Conservation (phyloP, 495 filamentous ascomycete species). For the Wilcoxina mikolae region DNA sequence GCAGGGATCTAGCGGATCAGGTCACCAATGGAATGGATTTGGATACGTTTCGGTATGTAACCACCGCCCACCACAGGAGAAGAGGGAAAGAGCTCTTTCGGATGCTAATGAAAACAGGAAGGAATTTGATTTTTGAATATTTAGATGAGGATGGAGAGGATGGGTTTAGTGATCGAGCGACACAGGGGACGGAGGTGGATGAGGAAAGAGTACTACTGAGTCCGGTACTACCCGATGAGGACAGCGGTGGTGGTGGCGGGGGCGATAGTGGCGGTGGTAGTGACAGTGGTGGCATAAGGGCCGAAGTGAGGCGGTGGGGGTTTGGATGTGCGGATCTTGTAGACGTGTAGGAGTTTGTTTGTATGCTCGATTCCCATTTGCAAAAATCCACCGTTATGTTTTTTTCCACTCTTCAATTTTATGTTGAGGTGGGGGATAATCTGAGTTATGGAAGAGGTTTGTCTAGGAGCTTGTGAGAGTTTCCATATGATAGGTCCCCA, state of each 20-base stretch:
- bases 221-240: neutral
- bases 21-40: conserved; percentile 83
- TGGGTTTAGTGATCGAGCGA: conserved; percentile 3
- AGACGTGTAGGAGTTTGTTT: neutral
- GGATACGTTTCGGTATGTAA: conserved; percentile 54
- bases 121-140: conserved; percentile 3
- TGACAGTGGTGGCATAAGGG: neutral
- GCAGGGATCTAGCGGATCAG: conserved; percentile 71
- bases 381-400: too few relatives aligned
- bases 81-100: neutral
- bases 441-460: too few relatives aligned
- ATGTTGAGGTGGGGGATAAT: too few relatives aligned
- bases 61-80: neutral
- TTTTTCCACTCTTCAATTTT: too few relatives aligned
- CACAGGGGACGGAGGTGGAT: neutral
- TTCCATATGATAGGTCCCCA: too few relatives aligned
- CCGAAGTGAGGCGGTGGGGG: neutral
- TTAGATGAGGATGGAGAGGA: conserved; percentile 1
- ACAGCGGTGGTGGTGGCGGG: neutral
- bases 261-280: neutral
- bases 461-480: too few relatives aligned
- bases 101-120: conserved; percentile 1
- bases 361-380: too few relatives aligned
- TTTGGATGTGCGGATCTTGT: neutral
- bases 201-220: neutral